Conservation (phyloP, 495 filamentous ascomycete genomes). For the Penicillium lividum region DNA sequence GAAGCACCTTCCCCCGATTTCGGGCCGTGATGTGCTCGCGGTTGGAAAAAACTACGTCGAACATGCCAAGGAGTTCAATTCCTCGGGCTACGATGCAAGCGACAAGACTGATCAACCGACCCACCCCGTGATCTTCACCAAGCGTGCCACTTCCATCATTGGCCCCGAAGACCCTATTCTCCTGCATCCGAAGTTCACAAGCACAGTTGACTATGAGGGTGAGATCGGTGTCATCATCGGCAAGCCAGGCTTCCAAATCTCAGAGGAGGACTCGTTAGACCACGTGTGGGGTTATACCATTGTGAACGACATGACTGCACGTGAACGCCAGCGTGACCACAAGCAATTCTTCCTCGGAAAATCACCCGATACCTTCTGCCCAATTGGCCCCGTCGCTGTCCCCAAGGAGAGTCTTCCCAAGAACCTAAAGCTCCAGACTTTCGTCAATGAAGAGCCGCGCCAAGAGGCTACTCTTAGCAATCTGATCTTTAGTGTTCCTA, state of each 20-base stretch:
- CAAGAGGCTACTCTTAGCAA: slow-evolving; percentile 67
- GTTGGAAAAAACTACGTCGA: slow-evolving; percentile 59
- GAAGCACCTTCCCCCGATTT: slow-evolving; percentile 48
- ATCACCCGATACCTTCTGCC: slow-evolving; percentile 56
- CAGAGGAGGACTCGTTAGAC: slow-evolving; percentile 47
- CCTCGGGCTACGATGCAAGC: slow-evolving; percentile 51
- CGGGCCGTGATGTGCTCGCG: slow-evolving; percentile 52
- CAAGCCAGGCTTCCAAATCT: slow-evolving; percentile 47
- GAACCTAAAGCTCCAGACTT: slow-evolving; percentile 56
- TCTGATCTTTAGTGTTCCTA: slow-evolving; percentile 69
- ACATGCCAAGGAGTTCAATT: slow-evolving; percentile 52
- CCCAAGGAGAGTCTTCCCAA: slow-evolving; percentile 53
- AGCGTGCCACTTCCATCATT: slow-evolving; percentile 55
- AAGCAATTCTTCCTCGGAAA: slow-evolving; percentile 61
- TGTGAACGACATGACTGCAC: slow-evolving; percentile 57
- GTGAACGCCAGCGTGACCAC: slow-evolving; percentile 57
- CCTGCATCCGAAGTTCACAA: slow-evolving; percentile 50
- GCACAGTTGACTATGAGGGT: slow-evolving; percentile 56
- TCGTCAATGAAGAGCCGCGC: slow-evolving; percentile 62
- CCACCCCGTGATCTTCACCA: slow-evolving; percentile 55
- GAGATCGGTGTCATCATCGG: slow-evolving; percentile 60
- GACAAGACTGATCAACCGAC: slow-evolving; percentile 43
- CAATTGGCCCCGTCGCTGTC: slow-evolving; percentile 56
- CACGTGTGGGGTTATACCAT: slow-evolving; percentile 61
- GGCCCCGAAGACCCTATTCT: slow-evolving; percentile 47